phyloP scores from a whole-genome alignment of 2,329 filamentous ascomycete species.

The Lachnellula hyalina region DNA sequence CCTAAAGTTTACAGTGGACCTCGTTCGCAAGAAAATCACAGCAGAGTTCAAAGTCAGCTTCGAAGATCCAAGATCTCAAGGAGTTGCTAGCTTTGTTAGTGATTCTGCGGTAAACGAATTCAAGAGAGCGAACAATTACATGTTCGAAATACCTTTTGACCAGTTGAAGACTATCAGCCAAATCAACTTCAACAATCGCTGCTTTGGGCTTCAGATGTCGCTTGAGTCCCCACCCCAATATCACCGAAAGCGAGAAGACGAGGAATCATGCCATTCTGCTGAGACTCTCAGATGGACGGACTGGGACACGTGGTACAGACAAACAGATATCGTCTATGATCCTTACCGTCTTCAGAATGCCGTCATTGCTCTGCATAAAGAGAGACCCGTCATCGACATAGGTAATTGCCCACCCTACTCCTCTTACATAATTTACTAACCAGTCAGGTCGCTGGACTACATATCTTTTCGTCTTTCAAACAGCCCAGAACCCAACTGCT shows the following conservation, averaged over 20 bases:
- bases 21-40: constrained; percentile 36
- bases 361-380: constrained; percentile 43
- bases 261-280: constrained; percentile 37
- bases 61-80: constrained; percentile 21
- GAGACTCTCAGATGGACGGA: constrained; percentile 46
- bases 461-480: constrained; percentile 46
- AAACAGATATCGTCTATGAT: constrained; percentile 55
- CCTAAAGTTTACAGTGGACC: constrained; percentile 36
- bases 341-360: constrained; percentile 31
- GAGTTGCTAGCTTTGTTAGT: constrained; percentile 6
- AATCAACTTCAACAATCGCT: constrained; percentile 29
- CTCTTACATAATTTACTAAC: constrained; percentile 3
- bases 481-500: constrained; percentile 21
- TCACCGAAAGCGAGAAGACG: constrained; percentile 30
- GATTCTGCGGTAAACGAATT: constrained; percentile 10
- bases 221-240: constrained; percentile 41
- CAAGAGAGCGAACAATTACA: constrained; percentile 28
- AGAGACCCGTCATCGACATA: constrained; percentile 51
- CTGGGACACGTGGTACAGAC: constrained; percentile 54
- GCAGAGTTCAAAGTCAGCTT: constrained; percentile 36
- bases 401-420: constrained; percentile 27
- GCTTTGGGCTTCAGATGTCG: constrained; percentile 41
- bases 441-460: constrained; percentile 55
- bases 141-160: constrained; percentile 33
- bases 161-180: constrained; percentile 42